Evolutionary conservation across 441 rosid species (phyloP).

Genomic region (Aquilaria agallochum): DNA sequence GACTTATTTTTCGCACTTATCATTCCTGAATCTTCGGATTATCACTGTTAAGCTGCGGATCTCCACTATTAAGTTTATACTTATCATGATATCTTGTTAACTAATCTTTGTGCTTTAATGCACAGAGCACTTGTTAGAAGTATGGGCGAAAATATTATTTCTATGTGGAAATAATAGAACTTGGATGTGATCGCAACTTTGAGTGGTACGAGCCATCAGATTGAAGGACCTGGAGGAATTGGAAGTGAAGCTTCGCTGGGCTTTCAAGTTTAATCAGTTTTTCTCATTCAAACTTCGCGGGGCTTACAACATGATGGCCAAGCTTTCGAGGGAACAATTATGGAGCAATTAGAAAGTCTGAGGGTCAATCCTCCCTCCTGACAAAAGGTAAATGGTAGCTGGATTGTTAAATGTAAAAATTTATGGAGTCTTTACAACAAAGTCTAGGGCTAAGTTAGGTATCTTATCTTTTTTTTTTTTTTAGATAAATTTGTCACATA

Average conservation of each 20-base stretch:
- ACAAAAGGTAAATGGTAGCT: no score
- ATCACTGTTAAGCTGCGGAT: background rate
- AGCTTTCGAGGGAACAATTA: conserved; percentile 58
- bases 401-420: no score
- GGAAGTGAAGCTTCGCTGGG: conserved; percentile 27
- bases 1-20: no score
- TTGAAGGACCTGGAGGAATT: conserved; percentile 29
- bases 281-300: conserved; percentile 97
- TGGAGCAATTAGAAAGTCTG: no score
- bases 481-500: no score
- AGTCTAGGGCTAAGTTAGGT: no score
- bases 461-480: no score
- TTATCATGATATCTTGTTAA: background rate
- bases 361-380: no score
- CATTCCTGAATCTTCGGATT: no score
- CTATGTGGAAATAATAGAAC: conserved; percentile 70
- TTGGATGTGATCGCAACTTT: conserved; percentile 63
- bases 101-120: background rate
- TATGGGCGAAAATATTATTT: conserved; percentile 85
- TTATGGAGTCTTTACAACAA: no score
- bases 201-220: conserved; percentile 23
- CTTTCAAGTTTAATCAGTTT: conserved; percentile 37
- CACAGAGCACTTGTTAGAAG: conserved; percentile 87
- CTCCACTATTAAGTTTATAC: conserved; percentile 1
- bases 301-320: conserved; percentile 96